Evolutionary conservation across 257 asterid species (phyloP).

Genomic region (Capsicum chinense): DNA sequence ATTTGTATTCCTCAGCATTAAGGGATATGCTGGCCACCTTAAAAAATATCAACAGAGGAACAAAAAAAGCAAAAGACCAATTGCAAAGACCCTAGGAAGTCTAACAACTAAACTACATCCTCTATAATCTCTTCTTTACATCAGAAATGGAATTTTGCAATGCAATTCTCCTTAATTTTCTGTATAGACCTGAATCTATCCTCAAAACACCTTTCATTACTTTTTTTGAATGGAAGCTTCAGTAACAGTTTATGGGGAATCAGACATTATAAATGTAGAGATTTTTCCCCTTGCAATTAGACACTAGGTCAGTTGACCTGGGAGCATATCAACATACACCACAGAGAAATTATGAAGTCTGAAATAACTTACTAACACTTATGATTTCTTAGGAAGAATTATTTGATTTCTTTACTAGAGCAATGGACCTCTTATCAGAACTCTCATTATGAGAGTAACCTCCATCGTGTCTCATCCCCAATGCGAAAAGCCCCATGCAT

Average conservation of each 20-base stretch:
- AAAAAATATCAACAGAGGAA: too few relatives aligned
- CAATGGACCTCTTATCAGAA: conserved; percentile 46
- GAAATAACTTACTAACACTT: conserved; percentile 54
- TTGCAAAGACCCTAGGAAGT: too few relatives aligned
- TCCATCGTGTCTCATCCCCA: conserved; percentile 70
- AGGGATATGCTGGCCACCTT: too few relatives aligned
- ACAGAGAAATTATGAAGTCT: conserved; percentile 63
- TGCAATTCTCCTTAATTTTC: too few relatives aligned
- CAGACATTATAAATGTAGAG: conserved; percentile 58
- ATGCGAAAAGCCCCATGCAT: conserved; percentile 92
- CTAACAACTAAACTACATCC: too few relatives aligned
- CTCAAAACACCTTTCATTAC: too few relatives aligned
- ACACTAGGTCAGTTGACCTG: conserved; percentile 46
- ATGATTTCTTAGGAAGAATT: conserved; percentile 36
- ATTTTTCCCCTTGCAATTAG: conserved; percentile 49
- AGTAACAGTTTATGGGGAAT: conserved; percentile 58
- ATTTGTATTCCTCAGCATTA: too few relatives aligned
- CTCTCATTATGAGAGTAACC: conserved; percentile 86
- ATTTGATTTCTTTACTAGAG: conserved; percentile 39
- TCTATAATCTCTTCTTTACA: too few relatives aligned
- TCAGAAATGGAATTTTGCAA: too few relatives aligned
- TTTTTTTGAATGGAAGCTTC: background rate
- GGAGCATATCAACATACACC: conserved; percentile 49
- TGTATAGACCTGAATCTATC: too few relatives aligned
- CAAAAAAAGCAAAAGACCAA: too few relatives aligned